Evolutionary conservation across 768 basidiomycete species (phyloP), one percentile per base, ranked within the genome.

Genomic region (Scleroderma citrinum): DNA sequence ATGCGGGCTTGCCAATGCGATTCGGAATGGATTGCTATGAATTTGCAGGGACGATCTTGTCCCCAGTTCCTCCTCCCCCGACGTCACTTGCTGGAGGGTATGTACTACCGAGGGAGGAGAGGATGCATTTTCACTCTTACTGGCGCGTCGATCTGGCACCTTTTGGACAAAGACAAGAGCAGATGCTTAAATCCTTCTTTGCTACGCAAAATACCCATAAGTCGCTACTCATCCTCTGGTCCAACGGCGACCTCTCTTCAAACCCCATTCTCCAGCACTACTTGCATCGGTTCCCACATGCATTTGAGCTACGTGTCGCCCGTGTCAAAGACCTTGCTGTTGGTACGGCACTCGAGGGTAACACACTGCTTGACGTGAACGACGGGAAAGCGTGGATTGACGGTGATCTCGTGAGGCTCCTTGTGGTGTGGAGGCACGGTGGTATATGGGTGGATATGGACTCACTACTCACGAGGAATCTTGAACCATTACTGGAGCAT

Each of bases 391-490:
- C 92, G 7, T 97, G 94, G 95, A 72, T 96, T 23, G 95, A 97
- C 57, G 93, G 95, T 0, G 95, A 97, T 64, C 76, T 96, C 48
- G 76, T 97, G n/a, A 74, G 95, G 44, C 62, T 97, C 55, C 70
- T 99, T 51, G 79, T 93, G 24, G 69, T 96, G 30, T 97, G 93
- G 90, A 82, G 80, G 52, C 82, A 79, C 59, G 95, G 95, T 1
- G 95, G 95, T 0, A 81, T 96, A 20, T 98, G 95, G 95, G 76
- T 97, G 41, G 95, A 99, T 64, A 96, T 97, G 92, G 95, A 99
- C 67, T 88, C 88, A 44, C 76, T 98, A 47, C 71, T 97, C 54
- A 95, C 92, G 39, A 73, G 95, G 47, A 89, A 93, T 68, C 70
- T 98, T 30, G 73, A 83, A 3, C 92, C 94, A 8, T 72, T 97